Evolutionary conservation across 2,329 filamentous ascomycete species (phyloP).

Genomic region (Zymoseptoria ardabiliae): DNA sequence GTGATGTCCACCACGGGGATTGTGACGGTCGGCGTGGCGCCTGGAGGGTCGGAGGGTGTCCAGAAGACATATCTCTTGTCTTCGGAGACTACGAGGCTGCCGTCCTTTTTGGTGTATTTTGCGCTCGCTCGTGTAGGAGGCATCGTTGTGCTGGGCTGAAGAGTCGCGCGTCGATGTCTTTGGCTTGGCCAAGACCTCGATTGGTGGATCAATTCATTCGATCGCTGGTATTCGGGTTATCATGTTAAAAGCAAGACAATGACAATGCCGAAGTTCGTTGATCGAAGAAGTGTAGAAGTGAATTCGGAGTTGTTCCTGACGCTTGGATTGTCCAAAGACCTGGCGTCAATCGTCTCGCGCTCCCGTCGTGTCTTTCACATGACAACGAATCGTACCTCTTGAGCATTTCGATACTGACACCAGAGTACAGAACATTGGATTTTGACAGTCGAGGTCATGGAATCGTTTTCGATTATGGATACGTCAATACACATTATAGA

Average conservation of each 20-base stretch:
- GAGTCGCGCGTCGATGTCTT: background rate
- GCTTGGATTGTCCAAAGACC: background rate
- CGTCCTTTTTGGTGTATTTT: constrained; percentile 94
- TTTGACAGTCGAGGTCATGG: too few relatives aligned
- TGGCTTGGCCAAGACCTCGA: background rate
- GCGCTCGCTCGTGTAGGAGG: constrained; percentile 51
- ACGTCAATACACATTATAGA: background rate
- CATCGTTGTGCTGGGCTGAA: constrained; percentile 15
- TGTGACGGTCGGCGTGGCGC: constrained; percentile 57
- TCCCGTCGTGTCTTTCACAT: background rate
- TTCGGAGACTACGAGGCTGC: constrained; percentile 64
- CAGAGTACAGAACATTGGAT: too few relatives aligned
- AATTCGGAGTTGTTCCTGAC: background rate
- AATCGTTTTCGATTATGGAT: too few relatives aligned
- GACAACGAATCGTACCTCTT: background rate
- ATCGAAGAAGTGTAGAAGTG: background rate
- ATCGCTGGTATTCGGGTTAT: background rate
- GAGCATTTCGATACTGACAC: background rate
- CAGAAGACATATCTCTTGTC: constrained; percentile 72
- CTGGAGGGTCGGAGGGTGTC: constrained; percentile 60
- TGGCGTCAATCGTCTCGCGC: background rate
- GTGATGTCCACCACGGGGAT: constrained; percentile 70
- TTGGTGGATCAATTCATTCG: background rate
- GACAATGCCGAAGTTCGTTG: background rate
- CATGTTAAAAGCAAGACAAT: background rate